These are phyloP conservation scores for Esteya vermicola DNA, from an alignment of 2,329 filamentous ascomycete genomes.

Conservation along the genomic window DNA sequence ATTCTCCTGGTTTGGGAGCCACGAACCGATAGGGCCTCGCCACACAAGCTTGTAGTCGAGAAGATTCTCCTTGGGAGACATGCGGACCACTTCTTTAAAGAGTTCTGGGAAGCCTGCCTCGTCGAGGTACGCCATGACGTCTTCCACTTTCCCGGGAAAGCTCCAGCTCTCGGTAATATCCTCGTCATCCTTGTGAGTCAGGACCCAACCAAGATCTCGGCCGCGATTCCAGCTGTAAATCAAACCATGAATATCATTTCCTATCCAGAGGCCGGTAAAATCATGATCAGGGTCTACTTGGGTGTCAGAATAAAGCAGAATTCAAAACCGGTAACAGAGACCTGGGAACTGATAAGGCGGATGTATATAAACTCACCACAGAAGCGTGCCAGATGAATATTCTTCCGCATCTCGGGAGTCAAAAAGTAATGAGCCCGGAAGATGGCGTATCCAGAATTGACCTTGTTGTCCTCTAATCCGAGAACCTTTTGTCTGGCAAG, in stretches of 20 bases:
- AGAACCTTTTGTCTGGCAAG: neutral
- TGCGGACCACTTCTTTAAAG: neutral
- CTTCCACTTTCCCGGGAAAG: neutral
- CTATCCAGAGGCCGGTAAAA: neutral
- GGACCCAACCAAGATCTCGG: neutral
- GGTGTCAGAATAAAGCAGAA: too few relatives aligned
- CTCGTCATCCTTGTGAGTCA: slow-evolving; percentile 1
- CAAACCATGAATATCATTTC: neutral
- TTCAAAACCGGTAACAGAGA: too few relatives aligned
- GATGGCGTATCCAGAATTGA: neutral
- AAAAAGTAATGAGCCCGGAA: neutral
- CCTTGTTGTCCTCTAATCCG: neutral
- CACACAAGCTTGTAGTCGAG: neutral
- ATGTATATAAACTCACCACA: neutral
- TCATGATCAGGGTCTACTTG: too few relatives aligned
- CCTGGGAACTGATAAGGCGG: too few relatives aligned
- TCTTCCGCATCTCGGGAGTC: neutral
- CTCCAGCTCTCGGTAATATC: neutral
- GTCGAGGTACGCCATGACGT: neutral
- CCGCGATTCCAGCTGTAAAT: neutral
- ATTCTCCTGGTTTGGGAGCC: neutral
- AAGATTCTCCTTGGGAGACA: neutral
- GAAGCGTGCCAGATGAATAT: neutral
- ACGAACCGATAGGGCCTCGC: neutral
- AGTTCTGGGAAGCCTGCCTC: neutral